Evolutionary conservation across 441 rosid species (phyloP).

Genomic region (Erodium chrysanthum): DNA sequence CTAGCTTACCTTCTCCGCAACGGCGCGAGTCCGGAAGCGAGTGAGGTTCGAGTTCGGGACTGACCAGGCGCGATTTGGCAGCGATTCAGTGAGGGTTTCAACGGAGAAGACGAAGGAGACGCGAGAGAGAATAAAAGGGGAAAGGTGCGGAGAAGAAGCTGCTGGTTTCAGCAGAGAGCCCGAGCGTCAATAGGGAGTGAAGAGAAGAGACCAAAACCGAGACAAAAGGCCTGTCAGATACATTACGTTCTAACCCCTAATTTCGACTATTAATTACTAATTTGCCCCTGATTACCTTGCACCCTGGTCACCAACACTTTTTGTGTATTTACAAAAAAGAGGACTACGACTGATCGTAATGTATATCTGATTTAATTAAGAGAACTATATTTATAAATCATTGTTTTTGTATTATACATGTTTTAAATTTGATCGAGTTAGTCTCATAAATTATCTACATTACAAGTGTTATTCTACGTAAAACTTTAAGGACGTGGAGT

Average conservation of each 20-base stretch:
- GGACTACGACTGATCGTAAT: too few relatives aligned
- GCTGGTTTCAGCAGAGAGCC: not conserved
- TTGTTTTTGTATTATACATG: too few relatives aligned
- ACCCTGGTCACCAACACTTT: not conserved
- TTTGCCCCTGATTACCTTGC: not conserved
- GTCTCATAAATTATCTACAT: too few relatives aligned
- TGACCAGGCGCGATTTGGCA: not conserved
- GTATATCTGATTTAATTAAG: too few relatives aligned
- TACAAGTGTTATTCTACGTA: too few relatives aligned
- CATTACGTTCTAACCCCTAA: not conserved
- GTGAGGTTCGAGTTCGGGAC: not conserved
- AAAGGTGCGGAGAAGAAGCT: not conserved
- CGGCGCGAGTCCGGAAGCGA: not conserved
- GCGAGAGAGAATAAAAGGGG: not conserved
- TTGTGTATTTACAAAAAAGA: not conserved
- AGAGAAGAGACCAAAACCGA: slow-evolving; percentile 1
- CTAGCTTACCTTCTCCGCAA: not conserved
- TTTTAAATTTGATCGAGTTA: too few relatives aligned
- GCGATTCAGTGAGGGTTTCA: not conserved
- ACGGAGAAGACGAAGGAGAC: not conserved
- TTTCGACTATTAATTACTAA: not conserved
- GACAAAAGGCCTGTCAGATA: slow-evolving; percentile 5
- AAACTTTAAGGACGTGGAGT: too few relatives aligned
- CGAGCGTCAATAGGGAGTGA: too few relatives aligned
- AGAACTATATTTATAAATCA: too few relatives aligned